Evolutionary conservation across 2,329 filamentous ascomycete species (phyloP), one percentile per base, ranked within the genome.

Genomic region (Exophiala lecanii-corni): DNA sequence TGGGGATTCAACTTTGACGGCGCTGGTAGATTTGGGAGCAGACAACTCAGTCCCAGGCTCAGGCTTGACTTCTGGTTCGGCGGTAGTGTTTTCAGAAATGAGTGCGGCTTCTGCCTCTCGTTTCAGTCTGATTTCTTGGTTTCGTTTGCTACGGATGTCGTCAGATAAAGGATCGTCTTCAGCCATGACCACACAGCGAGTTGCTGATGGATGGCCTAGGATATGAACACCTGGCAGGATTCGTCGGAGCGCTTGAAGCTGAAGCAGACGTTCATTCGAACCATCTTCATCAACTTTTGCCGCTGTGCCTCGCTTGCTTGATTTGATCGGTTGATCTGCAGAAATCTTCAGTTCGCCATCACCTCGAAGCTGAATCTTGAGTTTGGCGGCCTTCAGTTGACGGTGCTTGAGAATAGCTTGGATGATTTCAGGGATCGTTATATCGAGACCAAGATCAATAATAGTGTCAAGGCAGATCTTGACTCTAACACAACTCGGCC

Each of bases 171-270:
- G 55, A 33, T 56, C 54, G 39, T 57, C 55, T 49, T 57, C 55
- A 12, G 55, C 52, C 44, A 55, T 56, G 36, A 57, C 55, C 10
- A 57, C 54, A 5, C 52, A 54, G 25, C 92, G 83, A 7, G 79
- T 75, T 3, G 89, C 88, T 49, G 91, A 85, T 0, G 89, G 78
- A 61, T 96, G 94, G 12, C 92, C 92, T 21, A 88, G 87, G 43
- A 98, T 87, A 35, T 89, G 78, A n/a, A 97, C 82, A 4, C 76
- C 71, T 0, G 91, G 89, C 2, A 98, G 74, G 25, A 81, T 74
- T 32, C 89, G 85, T 58, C 91, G 91, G 47, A 97, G 74, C 53
- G 86, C 81, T 61, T 94, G 92, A 38, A 96, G 81, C 20, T 88
- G 81, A 43, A 89, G 74, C 51, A 89, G 78, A 58, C 87, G 71